These are phyloP conservation scores for Tetraselmis chui DNA, from an alignment of 139 green algal species.

Conservation along the genomic window DNA sequence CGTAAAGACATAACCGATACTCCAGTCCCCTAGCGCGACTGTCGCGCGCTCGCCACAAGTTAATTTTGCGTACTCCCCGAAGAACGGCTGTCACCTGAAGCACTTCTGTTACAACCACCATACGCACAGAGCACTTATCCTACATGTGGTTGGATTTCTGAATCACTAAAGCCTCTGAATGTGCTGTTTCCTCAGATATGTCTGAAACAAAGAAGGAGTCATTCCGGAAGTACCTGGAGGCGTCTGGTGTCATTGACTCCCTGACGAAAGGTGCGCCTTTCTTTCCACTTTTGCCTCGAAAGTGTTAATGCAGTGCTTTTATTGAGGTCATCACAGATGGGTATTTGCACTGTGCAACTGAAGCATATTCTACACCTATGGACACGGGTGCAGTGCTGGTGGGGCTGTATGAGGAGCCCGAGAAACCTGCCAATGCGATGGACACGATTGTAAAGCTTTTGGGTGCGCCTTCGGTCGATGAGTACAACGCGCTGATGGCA, in stretches of 20 bases:
- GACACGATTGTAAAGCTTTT: slow-evolving; percentile 24
- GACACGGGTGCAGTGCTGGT: slow-evolving; percentile 50
- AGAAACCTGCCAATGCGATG: slow-evolving; percentile 54
- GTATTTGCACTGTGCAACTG: not conserved
- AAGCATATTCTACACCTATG: not conserved
- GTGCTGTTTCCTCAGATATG: not conserved
- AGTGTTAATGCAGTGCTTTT: not conserved
- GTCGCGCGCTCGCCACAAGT: too few species aligned
- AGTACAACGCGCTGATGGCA: slow-evolving; percentile 47
- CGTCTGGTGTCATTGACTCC: slow-evolving; percentile 60
- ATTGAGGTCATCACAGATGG: not conserved
- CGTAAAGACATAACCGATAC: too few species aligned
- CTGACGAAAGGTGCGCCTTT: slow-evolving; percentile 53
- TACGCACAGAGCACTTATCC: too few species aligned
- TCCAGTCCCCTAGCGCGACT: too few species aligned
- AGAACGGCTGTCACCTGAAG: too few species aligned
- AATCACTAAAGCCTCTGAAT: too few species aligned
- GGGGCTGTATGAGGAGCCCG: slow-evolving; percentile 62
- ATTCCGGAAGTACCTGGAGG: slow-evolving; percentile 68
- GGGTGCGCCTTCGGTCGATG: slow-evolving; percentile 50
- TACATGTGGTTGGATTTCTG: too few species aligned
- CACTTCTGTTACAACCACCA: too few species aligned
- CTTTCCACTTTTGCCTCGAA: not conserved
- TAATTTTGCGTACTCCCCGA: too few species aligned
- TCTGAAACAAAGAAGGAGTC: slow-evolving; percentile 56